Evolutionary conservation across 257 asterid species (phyloP).

Genomic region (Salvia miltiorrhiza): DNA sequence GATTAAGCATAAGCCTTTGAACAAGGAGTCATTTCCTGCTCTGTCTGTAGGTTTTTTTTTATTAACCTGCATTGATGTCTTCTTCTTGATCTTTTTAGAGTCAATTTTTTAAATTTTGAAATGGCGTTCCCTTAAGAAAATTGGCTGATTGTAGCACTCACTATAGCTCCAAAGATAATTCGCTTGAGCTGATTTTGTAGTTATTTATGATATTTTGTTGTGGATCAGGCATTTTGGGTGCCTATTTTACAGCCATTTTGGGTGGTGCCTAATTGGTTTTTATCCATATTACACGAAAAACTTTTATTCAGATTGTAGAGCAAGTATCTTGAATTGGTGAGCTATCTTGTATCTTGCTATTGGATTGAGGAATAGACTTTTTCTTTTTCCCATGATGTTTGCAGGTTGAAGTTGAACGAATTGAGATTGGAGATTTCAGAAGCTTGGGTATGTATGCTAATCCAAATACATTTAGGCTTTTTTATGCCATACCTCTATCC

Average conservation of each 20-base stretch:
- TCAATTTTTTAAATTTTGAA: slow-evolving; percentile 3
- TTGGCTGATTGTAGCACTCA: neutral
- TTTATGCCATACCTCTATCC: neutral
- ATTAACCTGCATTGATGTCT: slow-evolving; percentile 1
- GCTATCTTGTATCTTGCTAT: slow-evolving; percentile 5
- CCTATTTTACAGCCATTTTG: neutral
- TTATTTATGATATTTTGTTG: neutral
- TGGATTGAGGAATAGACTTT: slow-evolving; percentile 1
- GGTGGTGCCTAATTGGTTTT: neutral
- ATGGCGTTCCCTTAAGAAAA: neutral
- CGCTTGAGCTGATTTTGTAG: neutral
- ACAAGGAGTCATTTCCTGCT: slow-evolving; percentile 47
- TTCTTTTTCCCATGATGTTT: slow-evolving; percentile 11
- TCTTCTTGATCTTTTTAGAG: neutral
- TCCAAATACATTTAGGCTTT: neutral
- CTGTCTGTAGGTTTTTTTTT: slow-evolving; percentile 48
- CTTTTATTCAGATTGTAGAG: slow-evolving; percentile 4
- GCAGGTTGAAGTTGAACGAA: slow-evolving; percentile 92
- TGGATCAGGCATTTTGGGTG: neutral
- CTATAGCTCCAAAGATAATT: neutral
- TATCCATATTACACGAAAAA: neutral
- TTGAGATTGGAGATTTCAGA: slow-evolving; percentile 75
- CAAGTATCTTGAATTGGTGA: neutral
- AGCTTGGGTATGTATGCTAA: slow-evolving; percentile 54
- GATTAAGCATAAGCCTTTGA: slow-evolving; percentile 49